Evolutionary conservation across 768 basidiomycete species (phyloP), one percentile per base, ranked within the genome.

Genomic region (Holtermannia corniformis): DNA sequence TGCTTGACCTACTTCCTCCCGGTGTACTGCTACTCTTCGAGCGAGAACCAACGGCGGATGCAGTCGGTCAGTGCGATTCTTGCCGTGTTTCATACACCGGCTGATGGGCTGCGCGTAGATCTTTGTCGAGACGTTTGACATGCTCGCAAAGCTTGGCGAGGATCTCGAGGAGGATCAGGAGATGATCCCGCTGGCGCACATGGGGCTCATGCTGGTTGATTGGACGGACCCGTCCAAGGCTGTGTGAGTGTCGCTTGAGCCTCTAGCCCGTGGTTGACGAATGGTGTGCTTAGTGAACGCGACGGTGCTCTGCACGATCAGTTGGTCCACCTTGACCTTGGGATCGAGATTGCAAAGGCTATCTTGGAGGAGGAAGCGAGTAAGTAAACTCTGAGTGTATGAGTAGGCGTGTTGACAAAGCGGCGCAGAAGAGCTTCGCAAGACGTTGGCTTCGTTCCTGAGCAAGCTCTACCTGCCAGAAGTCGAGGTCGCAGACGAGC

Each of bases 211-310:
- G 72, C 78, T 92, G 63, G 77, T 84, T 2, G 88, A 91, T 59
- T 93, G 90, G 89, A 87, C 85, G 3, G 84, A 92, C 65, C 85
- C 87, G 0, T 77, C 80, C 63, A 88, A 86, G 63, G 78, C 79
- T 28, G 78, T 80, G 76, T 75, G 46, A 56, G 75, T 67, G 16
- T 14, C 23, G 37, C 27, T 16, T 14, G 25, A 44, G 16, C 55
- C 12, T 24, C 20, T 24, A 20, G 42, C 23, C 44, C 12, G 37
- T 1, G 24, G 47, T 51, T 53, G 51, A 45, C 23, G 26, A 23
- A 25, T 40, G 19, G 20, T 25, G 51, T 13, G 20, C 44, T 4
- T 53, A 80, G 79, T 22, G 76, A 77, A 41, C 60, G 77, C 10
- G 73, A 71, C 12, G 76, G 76, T 5, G 74, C 75, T 21, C 59